These are phyloP conservation scores for Penicillium sp. DNA, from an alignment of 2,329 filamentous ascomycete species.

Conservation along the genomic window DNA sequence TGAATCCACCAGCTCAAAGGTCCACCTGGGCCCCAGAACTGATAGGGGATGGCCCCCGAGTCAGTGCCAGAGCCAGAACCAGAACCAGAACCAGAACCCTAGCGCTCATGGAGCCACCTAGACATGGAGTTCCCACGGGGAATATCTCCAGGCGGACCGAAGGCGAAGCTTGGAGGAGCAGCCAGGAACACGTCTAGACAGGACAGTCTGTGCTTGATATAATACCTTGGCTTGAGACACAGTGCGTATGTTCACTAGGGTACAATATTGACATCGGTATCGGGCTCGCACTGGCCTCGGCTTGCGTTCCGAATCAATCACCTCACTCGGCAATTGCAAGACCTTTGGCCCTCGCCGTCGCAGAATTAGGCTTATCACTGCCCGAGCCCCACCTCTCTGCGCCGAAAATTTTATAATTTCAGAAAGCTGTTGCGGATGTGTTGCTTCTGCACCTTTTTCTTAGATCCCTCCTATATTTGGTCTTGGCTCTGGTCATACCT, in stretches of 20 bases:
- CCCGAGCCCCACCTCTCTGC: conserved; percentile 19
- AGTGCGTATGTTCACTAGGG: no score
- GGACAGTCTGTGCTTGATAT: not conserved
- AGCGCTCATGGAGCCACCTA: not conserved
- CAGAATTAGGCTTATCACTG: conserved; percentile 12
- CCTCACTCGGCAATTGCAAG: not conserved
- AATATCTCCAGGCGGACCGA: conserved; percentile 4
- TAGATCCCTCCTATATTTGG: not conserved
- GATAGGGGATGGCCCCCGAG: conserved; percentile 5
- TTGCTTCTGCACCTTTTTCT: not conserved
- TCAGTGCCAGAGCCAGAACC: not conserved
- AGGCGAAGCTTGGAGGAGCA: not conserved
- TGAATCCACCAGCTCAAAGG: conserved; percentile 8
- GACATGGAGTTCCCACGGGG: conserved; percentile 13
- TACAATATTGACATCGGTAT: not conserved
- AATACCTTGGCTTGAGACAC: not conserved
- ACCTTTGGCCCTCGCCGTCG: conserved; percentile 4
- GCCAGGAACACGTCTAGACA: not conserved
- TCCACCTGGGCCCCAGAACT: conserved; percentile 5
- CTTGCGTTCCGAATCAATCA: conserved; percentile 9
- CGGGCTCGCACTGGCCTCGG: conserved; percentile 8
- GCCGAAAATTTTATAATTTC: conserved; percentile 10
- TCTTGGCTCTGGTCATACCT: not conserved
- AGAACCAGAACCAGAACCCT: not conserved
- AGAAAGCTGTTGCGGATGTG: not conserved